Evolutionary conservation across 2,329 filamentous ascomycete species (phyloP), one percentile per base, ranked within the genome.

Genomic region (Epichloe uncinata): DNA sequence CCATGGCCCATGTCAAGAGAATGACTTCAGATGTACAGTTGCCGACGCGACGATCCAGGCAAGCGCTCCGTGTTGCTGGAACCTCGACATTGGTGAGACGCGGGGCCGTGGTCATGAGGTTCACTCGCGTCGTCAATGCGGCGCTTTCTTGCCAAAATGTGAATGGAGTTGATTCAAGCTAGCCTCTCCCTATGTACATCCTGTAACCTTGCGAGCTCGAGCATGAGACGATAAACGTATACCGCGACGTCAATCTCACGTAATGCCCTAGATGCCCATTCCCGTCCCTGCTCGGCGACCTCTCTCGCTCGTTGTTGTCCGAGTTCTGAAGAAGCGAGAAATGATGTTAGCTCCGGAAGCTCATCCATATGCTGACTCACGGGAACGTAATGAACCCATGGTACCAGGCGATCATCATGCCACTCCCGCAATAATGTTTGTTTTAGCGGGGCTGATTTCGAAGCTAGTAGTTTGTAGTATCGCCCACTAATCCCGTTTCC

Each of bases 191-290:
- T 5, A 59, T 60, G 47, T 26, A 42, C 18, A 15, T 73, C 69
- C 51, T 67, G 63, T 7, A 73, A 42, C 45, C 71, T 64, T 16
- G 65, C 67, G 46, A 73, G 71, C 67, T 85, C 81, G 22, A 84
- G 57, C 56, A 85, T 53, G 51, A 84, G 58, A 46, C 82, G 67
- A 56, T 82, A 83, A 30, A 78, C 68, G 66, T 81, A 82, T 2
- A 78, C 68, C 30, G 74, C 69, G 57, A 81, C 72, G 58, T 85
- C 80, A 37, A 76, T 71, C 42, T 77, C 75, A 41, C 80, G 60
- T 35, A 85, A 57, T 11, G 73, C 74, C 55, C 67, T 72, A 0
- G 56, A 58, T 44, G 72, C 73, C 81, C 81, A 85, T 8, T 71
- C 67, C 8, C 68, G 66, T 0, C 81, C 79, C 7, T 64, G 59